phyloP scores from a whole-genome alignment of 495 filamentous ascomycete species.

The Antarctomyces pellizariae region DNA sequence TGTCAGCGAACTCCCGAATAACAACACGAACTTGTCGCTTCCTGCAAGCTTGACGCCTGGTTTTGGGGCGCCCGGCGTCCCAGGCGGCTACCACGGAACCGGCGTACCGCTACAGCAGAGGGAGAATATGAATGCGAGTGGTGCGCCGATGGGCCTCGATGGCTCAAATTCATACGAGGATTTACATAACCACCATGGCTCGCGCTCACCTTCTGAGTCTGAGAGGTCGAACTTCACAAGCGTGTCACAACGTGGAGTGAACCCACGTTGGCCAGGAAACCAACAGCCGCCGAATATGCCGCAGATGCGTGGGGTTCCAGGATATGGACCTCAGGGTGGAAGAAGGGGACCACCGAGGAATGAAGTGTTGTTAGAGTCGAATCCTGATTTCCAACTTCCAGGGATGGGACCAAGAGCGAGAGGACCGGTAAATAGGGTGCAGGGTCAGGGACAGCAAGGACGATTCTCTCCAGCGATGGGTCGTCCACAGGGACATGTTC shows the following conservation, averaged over 20 bases:
- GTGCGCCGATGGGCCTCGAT: conserved; percentile 3
- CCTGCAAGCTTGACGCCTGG: neutral
- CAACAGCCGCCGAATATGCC: conserved; percentile 19
- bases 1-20: conserved; percentile 12
- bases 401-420: too few species aligned
- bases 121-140: too few species aligned
- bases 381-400: conserved; percentile 51
- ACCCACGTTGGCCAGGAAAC: conserved; percentile 48
- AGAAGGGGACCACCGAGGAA: conserved; percentile 22
- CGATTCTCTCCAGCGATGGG: too few species aligned
- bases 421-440: too few species aligned
- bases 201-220: conserved; percentile 51
- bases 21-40: conserved; percentile 14
- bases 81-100: too few species aligned
- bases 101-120: too few species aligned
- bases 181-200: conserved; percentile 34
- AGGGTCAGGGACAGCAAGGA: too few species aligned
- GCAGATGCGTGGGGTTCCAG: conserved; percentile 9
- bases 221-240: conserved; percentile 66
- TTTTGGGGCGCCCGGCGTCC: conserved; percentile 5
- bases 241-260: conserved; percentile 64
- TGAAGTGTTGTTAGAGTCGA: conserved; percentile 40
- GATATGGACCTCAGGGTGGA: conserved; percentile 8
- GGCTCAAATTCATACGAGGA: conserved; percentile 27
- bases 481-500: too few species aligned